A percentile compares a stretch with the other conserved stretches of the same genome.
phyloP scores from a whole-genome alignment of 2,329 filamentous ascomycete genomes.

The Colletotrichum tofieldiae region DNA sequence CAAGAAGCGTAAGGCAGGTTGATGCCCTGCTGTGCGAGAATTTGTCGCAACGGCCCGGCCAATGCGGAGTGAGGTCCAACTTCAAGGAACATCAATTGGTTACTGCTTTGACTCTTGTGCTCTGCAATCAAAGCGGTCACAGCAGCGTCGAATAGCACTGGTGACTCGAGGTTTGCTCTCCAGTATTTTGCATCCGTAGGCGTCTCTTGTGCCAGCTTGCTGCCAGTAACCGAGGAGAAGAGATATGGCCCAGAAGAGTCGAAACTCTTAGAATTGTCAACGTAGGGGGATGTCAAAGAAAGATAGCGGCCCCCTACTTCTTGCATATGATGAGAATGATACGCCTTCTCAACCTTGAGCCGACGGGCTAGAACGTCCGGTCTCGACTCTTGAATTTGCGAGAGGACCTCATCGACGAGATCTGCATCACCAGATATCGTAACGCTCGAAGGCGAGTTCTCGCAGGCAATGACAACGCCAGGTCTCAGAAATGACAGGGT shows the following conservation, averaged over 20 bases:
- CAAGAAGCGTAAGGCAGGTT: constrained; percentile 56
- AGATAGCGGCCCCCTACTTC: constrained; percentile 23
- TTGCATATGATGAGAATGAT: constrained; percentile 48
- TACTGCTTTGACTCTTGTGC: constrained; percentile 18
- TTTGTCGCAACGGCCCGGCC: constrained; percentile 32
- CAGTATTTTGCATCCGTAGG: constrained; percentile 33
- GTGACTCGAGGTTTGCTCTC: constrained; percentile 38
- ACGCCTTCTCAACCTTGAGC: constrained; percentile 50
- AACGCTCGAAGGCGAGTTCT: constrained; percentile 47
- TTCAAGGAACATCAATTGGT: constrained; percentile 47
- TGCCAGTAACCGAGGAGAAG: constrained; percentile 9
- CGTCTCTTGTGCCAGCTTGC: background rate
- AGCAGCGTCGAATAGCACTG: constrained; percentile 36
- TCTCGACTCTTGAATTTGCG: constrained; percentile 40
- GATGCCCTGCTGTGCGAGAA: constrained; percentile 51
- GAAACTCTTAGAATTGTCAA: background rate
- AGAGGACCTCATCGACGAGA: constrained; percentile 41
- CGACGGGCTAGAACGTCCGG: constrained; percentile 44
- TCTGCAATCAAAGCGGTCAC: constrained; percentile 25
- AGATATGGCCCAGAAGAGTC: background rate
- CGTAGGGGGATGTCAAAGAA: constrained; percentile 1
- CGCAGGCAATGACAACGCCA: constrained; percentile 45
- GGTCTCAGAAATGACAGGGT: constrained; percentile 7
- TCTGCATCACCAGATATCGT: constrained; percentile 47
- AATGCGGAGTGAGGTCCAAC: constrained; percentile 39